Conservation (phyloP, 192 early-diverging fungal genomes). For the Umbelopsis vinacea region DNA sequence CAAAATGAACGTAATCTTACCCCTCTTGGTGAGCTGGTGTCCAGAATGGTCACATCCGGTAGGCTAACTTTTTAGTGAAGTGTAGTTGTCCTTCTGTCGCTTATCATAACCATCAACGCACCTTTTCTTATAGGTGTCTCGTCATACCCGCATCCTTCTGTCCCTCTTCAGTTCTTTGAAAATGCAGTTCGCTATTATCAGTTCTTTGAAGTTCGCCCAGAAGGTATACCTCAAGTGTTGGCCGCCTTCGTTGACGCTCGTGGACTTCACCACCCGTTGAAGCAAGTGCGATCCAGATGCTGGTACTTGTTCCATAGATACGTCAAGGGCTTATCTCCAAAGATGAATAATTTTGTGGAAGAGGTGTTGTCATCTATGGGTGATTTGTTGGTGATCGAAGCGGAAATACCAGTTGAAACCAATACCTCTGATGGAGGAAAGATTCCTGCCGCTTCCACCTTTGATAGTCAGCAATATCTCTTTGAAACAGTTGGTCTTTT, state of each 20-base stretch:
- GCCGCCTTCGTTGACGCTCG: constrained; percentile 76
- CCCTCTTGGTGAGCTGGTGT: constrained; percentile 62
- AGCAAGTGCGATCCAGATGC: constrained; percentile 72
- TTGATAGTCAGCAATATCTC: constrained; percentile 83
- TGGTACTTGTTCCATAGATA: constrained; percentile 91
- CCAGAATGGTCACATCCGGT: constrained; percentile 66
- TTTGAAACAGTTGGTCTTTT: constrained; percentile 93
- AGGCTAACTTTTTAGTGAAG: constrained; percentile 33
- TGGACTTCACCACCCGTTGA: constrained; percentile 77
- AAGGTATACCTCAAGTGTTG: constrained; percentile 68
- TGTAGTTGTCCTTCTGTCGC: background rate
- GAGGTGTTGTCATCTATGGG: constrained; percentile 64
- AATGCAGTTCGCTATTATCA: constrained; percentile 68
- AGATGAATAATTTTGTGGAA: constrained; percentile 64
- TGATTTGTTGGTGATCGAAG: constrained; percentile 75
- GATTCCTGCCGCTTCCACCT: constrained; percentile 58
- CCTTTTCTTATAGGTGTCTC: constrained; percentile 59
- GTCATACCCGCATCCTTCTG: constrained; percentile 73
- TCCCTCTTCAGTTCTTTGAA: constrained; percentile 77
- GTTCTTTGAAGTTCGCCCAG: constrained; percentile 70
- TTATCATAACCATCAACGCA: background rate
- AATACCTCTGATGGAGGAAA: constrained; percentile 52
- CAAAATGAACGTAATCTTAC: constrained; percentile 42
- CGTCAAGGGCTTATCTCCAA: constrained; percentile 67
- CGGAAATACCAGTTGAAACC: constrained; percentile 54